A percentile compares a stretch with the other conserved stretches of the same genome.
Evolutionary conservation across 305 asterid genomes (phyloP).

Genomic region (Fraxinus nigra): DNA sequence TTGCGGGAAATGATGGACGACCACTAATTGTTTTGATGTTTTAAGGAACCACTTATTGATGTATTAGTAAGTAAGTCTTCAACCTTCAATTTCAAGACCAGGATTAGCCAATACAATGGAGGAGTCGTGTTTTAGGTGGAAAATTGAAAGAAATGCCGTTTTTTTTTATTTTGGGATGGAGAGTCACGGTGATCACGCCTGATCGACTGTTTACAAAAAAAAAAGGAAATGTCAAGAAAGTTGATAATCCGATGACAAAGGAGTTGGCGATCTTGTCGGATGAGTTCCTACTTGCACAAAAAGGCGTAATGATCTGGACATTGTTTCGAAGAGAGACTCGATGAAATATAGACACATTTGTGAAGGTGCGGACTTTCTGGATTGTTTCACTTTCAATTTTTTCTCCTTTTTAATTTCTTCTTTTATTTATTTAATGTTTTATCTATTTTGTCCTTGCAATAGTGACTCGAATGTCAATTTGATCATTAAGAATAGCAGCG

Average conservation of each 20-base stretch:
- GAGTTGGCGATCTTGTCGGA: background rate
- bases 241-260: background rate
- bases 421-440: no score
- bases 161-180: no score
- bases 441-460: no score
- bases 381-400: background rate
- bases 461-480: no score
- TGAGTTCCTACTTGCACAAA: no score
- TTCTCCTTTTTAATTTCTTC: no score
- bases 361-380: background rate
- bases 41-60: background rate
- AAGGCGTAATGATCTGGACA: background rate
- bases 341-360: background rate
- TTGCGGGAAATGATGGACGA: background rate
- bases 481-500: no score
- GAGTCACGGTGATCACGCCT: no score
- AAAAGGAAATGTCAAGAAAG: background rate
- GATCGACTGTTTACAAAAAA: background rate
- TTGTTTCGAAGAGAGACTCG: no score
- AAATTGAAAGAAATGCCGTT: background rate
- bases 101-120: background rate
- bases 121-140: background rate
- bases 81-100: background rate
- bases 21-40: background rate
- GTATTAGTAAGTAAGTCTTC: background rate